A percentile compares a stretch with the other conserved stretches of the same genome.
Conservation (phyloP, 805 yeast species). For the Barnettozyma californica region DNA sequence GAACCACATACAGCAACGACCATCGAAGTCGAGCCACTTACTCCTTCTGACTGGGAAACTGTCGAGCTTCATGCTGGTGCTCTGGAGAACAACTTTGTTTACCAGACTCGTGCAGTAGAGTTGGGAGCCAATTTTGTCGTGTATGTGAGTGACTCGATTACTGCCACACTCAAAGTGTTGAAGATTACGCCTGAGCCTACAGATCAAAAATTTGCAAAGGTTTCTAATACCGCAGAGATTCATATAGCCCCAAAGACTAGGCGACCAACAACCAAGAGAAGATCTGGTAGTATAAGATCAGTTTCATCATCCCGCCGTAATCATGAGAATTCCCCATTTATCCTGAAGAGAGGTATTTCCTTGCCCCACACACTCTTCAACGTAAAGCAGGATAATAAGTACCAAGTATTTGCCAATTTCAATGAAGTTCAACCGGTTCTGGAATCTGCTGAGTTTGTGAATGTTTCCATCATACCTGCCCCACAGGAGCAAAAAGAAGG, state of each 20-base stretch:
- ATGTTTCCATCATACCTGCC: constrained; percentile 48
- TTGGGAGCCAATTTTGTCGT: constrained; percentile 56
- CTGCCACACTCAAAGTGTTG: constrained; percentile 53
- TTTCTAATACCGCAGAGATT: constrained; percentile 62
- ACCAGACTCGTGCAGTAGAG: constrained; percentile 75
- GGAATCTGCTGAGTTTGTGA: constrained; percentile 38
- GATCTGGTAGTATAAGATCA: constrained; percentile 19
- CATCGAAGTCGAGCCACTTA: constrained; percentile 72
- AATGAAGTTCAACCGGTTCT: constrained; percentile 33
- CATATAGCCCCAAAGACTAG: constrained; percentile 68
- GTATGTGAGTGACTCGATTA: constrained; percentile 57
- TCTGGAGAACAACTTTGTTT: constrained; percentile 67
- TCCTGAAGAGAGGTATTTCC: constrained; percentile 48
- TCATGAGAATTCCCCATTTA: constrained; percentile 27
- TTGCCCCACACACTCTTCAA: constrained; percentile 44
- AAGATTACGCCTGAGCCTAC: constrained; percentile 37
- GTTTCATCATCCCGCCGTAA: constrained; percentile 21
- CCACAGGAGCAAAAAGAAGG: constrained; percentile 33
- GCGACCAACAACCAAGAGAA: constrained; percentile 24
- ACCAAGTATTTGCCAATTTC: constrained; percentile 42
- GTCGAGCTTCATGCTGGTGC: constrained; percentile 76
- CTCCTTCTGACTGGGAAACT: constrained; percentile 83
- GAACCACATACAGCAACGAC: constrained; percentile 49
- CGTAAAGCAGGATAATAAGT: constrained; percentile 23
- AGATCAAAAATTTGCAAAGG: constrained; percentile 36